Conservation (phyloP, 2,329 filamentous ascomycete genomes). For the Colletotrichum liaoningense region DNA sequence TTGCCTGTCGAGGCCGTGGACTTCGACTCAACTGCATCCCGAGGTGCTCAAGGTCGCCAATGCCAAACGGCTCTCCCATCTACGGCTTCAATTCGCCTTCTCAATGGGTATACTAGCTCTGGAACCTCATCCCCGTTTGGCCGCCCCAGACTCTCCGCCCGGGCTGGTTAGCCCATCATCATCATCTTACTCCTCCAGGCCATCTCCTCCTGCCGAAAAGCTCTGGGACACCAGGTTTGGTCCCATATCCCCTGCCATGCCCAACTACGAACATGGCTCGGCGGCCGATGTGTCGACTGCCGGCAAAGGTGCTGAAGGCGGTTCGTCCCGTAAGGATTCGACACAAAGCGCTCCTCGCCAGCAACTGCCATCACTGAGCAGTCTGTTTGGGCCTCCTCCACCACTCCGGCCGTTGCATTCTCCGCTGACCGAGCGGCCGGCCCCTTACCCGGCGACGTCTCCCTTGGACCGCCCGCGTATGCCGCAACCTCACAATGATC, state of each 20-base stretch:
- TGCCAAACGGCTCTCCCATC: conserved; percentile 13
- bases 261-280: conserved; percentile 64
- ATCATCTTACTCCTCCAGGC: conserved; percentile 59
- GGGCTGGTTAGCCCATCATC: conserved; percentile 64
- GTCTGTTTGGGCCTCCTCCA: conserved; percentile 64
- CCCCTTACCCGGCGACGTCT: conserved; percentile 55
- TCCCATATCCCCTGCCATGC: conserved; percentile 67
- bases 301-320: conserved; percentile 52
- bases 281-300: conserved; percentile 55
- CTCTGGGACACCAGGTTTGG: conserved; percentile 52
- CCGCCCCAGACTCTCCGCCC: conserved; percentile 65
- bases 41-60: conserved; percentile 10
- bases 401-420: conserved; percentile 57
- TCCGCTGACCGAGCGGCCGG: conserved; percentile 58
- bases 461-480: conserved; percentile 59
- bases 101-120: conserved; percentile 68
- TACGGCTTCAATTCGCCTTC: conserved; percentile 39
- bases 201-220: conserved; percentile 55
- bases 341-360: conserved; percentile 50
- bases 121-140: conserved; percentile 62
- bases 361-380: conserved; percentile 67
- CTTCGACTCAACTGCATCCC: neutral
- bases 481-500: conserved; percentile 50
- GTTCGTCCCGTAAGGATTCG: conserved; percentile 49
- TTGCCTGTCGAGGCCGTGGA: neutral